Evolutionary conservation across 129 eudicot species (phyloP).

Genomic region (Solidago caesia): DNA sequence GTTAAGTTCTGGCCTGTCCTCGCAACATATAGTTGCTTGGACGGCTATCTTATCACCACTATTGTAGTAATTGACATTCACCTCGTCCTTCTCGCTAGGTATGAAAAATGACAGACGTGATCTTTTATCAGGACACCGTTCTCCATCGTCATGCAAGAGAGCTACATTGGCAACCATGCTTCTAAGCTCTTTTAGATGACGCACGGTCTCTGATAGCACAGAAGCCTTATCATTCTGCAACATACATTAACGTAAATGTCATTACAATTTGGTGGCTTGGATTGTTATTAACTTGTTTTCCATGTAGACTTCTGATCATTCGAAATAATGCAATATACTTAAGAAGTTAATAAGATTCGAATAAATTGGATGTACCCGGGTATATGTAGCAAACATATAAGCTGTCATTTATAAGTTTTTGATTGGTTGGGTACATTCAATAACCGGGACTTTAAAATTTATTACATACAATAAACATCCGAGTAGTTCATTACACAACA

Average conservation of each 20-base stretch:
- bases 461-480: too few species aligned
- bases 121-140: not conserved
- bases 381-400: too few species aligned
- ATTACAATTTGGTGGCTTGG: not conserved
- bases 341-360: too few species aligned
- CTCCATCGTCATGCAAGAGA: not conserved
- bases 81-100: slow-evolving; percentile 45
- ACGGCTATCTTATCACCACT: slow-evolving; percentile 10
- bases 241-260: not conserved
- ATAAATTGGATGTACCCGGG: too few species aligned
- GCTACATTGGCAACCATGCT: slow-evolving; percentile 18
- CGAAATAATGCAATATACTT: not conserved
- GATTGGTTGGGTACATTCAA: too few species aligned
- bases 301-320: too few species aligned
- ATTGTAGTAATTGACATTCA: slow-evolving; percentile 6
- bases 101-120: slow-evolving; percentile 15
- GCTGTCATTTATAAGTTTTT: too few species aligned
- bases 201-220: slow-evolving; percentile 49
- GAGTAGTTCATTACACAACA: too few species aligned
- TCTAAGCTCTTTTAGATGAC: slow-evolving; percentile 51
- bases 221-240: slow-evolving; percentile 55
- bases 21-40: slow-evolving; percentile 49
- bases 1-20: slow-evolving; percentile 45
- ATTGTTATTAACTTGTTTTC: not conserved
- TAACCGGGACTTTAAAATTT: too few species aligned